Evolutionary conservation across 148 eudicot species (phyloP).

Genomic region (Chenopodium formosanum): DNA sequence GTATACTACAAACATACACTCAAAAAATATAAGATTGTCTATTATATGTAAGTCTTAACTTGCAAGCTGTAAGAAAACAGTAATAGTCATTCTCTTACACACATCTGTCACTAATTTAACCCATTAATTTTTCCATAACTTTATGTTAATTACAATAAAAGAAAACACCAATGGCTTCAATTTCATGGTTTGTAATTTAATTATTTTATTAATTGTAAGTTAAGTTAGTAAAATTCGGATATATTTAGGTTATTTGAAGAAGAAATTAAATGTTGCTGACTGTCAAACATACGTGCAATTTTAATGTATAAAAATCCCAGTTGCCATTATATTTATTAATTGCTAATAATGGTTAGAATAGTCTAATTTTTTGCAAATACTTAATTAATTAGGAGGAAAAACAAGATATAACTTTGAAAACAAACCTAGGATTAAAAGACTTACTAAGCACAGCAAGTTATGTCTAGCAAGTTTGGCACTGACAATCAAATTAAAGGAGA

Average conservation of each 20-base stretch:
- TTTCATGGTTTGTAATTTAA: not conserved
- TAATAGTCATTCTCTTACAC: not conserved
- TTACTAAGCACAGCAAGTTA: not conserved
- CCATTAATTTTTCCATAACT: not conserved
- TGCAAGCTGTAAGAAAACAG: not conserved
- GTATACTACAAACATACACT: too few species aligned
- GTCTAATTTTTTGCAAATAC: not conserved
- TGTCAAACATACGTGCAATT: conserved; percentile 10
- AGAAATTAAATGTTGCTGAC: not conserved
- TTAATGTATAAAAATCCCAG: not conserved
- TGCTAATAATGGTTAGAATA: not conserved
- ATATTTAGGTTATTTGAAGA: not conserved
- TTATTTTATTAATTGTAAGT: not conserved
- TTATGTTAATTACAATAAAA: too few species aligned
- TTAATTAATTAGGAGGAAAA: not conserved
- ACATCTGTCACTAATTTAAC: not conserved
- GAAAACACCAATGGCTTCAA: not conserved
- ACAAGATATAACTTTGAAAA: not conserved
- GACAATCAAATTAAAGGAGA: not conserved
- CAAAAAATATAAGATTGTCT: not conserved
- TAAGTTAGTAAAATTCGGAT: not conserved
- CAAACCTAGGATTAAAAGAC: not conserved
- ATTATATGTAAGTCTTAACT: not conserved
- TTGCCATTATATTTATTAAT: not conserved
- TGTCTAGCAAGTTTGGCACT: conserved; percentile 8